These are phyloP conservation scores for Phytopythium montanum DNA, from an alignment of 352 stramenopile genomes.

Conservation along the genomic window DNA sequence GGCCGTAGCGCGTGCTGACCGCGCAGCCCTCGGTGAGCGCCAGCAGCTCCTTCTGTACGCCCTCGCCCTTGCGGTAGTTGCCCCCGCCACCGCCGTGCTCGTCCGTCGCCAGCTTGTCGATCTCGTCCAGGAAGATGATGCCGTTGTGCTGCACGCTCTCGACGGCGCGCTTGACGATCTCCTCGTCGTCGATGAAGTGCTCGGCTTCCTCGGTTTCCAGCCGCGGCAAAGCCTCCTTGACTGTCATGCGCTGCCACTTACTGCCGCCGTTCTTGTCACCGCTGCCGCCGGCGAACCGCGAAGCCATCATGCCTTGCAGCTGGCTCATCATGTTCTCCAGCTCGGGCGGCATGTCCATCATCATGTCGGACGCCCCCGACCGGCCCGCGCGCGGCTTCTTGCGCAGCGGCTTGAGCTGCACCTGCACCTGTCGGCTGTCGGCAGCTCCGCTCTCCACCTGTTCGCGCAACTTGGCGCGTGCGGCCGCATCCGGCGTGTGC, in stretches of 20 bases:
- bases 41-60: conserved; percentile 98
- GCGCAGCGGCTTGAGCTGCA: conserved; percentile 45
- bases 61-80: conserved; percentile 91
- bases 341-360: conserved; percentile 83
- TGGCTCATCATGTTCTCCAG: conserved; percentile 83
- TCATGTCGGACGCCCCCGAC: conserved; percentile 41
- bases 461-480: conserved; percentile 45
- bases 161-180: conserved; percentile 67
- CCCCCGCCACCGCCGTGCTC: conserved; percentile 87
- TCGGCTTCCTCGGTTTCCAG: conserved; percentile 74
- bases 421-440: conserved; percentile 45
- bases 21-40: conserved; percentile 98
- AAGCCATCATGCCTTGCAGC: conserved; percentile 62
- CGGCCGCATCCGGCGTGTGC: conserved; percentile 23
- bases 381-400: conserved; percentile 23
- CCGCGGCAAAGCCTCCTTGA: conserved; percentile 68
- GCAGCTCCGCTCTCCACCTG: conserved; percentile 56
- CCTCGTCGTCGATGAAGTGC: conserved; percentile 69
- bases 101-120: conserved; percentile 97
- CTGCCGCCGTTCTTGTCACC: conserved; percentile 3
- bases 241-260: conserved; percentile 58
- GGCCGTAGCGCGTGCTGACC: conserved; percentile 89
- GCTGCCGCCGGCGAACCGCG: conserved; percentile 30
- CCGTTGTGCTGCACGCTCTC: conserved; percentile 95
- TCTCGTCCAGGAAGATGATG: conserved; percentile 99